Evolutionary conservation across 2,329 filamentous ascomycete genomes (phyloP), one percentile per base, ranked within the genome.

Genomic region (Penicillium corylophilum): DNA sequence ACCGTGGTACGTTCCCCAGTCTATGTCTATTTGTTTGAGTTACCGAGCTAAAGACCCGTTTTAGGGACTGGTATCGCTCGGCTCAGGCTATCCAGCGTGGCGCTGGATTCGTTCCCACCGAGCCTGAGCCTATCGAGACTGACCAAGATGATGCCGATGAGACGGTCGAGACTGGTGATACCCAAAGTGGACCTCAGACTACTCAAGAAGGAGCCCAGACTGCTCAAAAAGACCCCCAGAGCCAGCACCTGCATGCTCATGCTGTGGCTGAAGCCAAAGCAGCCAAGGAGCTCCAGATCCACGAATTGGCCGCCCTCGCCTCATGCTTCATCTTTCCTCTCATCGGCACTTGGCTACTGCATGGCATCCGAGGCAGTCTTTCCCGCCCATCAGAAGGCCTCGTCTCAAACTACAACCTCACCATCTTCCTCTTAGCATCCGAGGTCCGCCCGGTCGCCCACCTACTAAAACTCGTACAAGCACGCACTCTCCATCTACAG

Each of bases 381-480:
- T 92, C 88, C 22, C 81, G 89, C 2, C 89, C 89, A 0, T 91
- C 90, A 0, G 91, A 95, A 68, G 89, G 89, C 1, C 77, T 97
- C 10, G 87, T 97, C 6, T 95, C 90, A 4, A 89, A 96, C 70
- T 95, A 93, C 74, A 96, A 96, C 70, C 79, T 97, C 48, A 91
- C 87, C 12, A 89, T 97, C 46, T 97, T 96, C 70, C 77, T 96
- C 2, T 80, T 96, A 16, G 89, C 88, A 1, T 89, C 93, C 3
- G 93, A 97, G 72, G 77, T 96, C 24, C 86, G 89, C 3, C 93
- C 93, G 0, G 76, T 91, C 44, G 84, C 89, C 1, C 92, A 96
- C 66, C 74, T 95, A 23, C 83, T 96, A 55, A 89, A 86, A 66
- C 82, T 96, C 63, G 80, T 95, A 4, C 86, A 90, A 63, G 82